These are phyloP conservation scores for Clitopilus hobsonii DNA, from an alignment of 768 basidiomycete genomes.

Conservation along the genomic window DNA sequence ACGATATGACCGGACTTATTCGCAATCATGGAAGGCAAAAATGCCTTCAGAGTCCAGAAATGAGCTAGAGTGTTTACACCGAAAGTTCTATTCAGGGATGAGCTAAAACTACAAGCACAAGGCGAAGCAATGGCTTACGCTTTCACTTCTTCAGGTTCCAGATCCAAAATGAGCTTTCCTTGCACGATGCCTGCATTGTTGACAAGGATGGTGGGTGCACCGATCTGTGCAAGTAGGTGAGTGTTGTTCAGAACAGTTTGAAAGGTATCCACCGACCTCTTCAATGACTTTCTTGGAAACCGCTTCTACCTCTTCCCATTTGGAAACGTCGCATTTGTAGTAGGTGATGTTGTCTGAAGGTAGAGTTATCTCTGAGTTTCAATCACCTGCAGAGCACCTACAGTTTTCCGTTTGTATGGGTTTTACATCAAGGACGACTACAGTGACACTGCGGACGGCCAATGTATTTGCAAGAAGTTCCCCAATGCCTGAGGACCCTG, in stretches of 20 bases:
- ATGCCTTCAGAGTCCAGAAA: constrained; percentile 90
- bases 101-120: neutral
- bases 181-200: constrained; percentile 96
- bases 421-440: constrained; percentile 83
- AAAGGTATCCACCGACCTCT: constrained; percentile 49
- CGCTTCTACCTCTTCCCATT: constrained; percentile 78
- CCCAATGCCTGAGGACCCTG: constrained; percentile 88
- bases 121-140: constrained; percentile 44
- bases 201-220: constrained; percentile 82
- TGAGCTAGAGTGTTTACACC: constrained; percentile 84
- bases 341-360: constrained; percentile 68
- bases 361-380: neutral
- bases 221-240: constrained; percentile 46
- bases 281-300: constrained; percentile 69
- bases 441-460: constrained; percentile 74
- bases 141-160: constrained; percentile 69
- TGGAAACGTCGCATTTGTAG: constrained; percentile 90
- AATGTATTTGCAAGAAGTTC: constrained; percentile 85
- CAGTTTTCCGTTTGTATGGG: constrained; percentile 75
- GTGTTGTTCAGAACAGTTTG: neutral
- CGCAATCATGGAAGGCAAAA: constrained; percentile 84
- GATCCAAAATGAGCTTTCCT: constrained; percentile 81
- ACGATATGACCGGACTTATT: constrained; percentile 82
- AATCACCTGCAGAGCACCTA: constrained; percentile 24
- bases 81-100: constrained; percentile 60